Base-by-base conservation (phyloP, 1,284 basidiomycete genomes). In the Marasmius fiardii region DNA sequence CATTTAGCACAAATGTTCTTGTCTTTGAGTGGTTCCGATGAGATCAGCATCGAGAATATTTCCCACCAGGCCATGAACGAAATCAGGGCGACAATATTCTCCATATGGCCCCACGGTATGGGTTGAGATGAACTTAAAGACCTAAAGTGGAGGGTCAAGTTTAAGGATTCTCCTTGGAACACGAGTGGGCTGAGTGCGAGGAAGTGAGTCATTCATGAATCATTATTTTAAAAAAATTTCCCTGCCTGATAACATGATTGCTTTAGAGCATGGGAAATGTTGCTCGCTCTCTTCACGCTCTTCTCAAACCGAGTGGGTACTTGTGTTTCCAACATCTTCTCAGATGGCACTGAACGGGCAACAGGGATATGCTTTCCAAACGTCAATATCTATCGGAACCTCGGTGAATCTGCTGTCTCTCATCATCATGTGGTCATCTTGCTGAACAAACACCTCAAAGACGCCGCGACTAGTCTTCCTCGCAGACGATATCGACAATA, bases 381-480 rank as follows among this genome's bases (percentile, higher is more conserved):
- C 87, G 14, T 78, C 82, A n/a, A 74, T 86, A 28, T 82, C 82
- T 56, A 74, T 78, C 5, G 79, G 77, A 51, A 75, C 75, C 58
- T 60, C 75, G 35, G 86, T 86, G 63, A 58, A 80, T 70, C 39
- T 50, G 31, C 52, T 52, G 33, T 6, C 34, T 20, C 37, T 34
- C 18, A 49, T 47, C 18, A 23, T 21, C 26, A 24, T 43, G 35
- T 31, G 28, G 10, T 31, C 10, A 10, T 10, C 10, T 10, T 31
- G 10, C 10, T 10, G 4, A 31, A 31, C 10, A 31, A 31, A 58
- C 54, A 44, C 48, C 57, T 57, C 60, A 16, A 21, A 34, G 56
- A 14, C 47, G 33, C 82, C 85, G 37, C 82, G 82, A 18, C 75
- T 89, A 23, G 71, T 90, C 50, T 90, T 83, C 60, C 75, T 77